Base-by-base conservation (phyloP, 1,284 basidiomycete genomes). In the Melampsora americana region DNA sequence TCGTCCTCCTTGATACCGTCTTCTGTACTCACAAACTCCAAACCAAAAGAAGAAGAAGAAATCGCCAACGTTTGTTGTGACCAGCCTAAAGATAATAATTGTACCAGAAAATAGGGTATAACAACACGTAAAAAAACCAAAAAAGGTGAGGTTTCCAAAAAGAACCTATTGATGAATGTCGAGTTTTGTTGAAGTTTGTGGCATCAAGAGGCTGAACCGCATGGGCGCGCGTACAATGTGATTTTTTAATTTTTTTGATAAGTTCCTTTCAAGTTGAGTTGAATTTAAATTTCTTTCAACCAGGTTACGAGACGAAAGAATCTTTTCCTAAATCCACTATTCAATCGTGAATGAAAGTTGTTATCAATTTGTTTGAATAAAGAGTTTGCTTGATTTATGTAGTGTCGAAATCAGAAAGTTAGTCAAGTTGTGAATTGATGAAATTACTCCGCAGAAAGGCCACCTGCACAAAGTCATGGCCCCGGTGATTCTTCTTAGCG, bases 41-140 rank as follows among this genome's bases (percentile, higher is more conserved):
- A 30, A 59, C 53, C 53, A 59, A 59, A 26, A 59, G 53, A 59
- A 59, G 50, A 20, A 59, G 26, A 59, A 59, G 23, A 59, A 48
- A 59, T n/a, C 23, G 28, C n/a, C n/a, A 26, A 59, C 53, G 28
- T 30, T 30, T 30, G 53, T 59, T 59, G 53, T 59, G 53, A 9
- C 53, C 53, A 59, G 53, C 53, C 23, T 59, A 6, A 30, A 6
- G 53, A 59, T 59, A 16, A 59, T 59, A n/a, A 6, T 30, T 59
- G 14, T 9, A 18, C 28, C 53, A 59, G n/a, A 59, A 59, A 26
- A 12, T 14, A 26, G 28, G 42, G 42, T 59, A 59, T 59, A 2
- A 59, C 53, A 59, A 59, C 53, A 59, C 23, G 53, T 30, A 59
- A 7, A 59, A 26, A 59, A n/a, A n/a, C 50, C 23, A n/a, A 59